Base-by-base conservation (phyloP, 2,329 filamentous ascomycete genomes). In the Colletotrichum brevisporum region DNA sequence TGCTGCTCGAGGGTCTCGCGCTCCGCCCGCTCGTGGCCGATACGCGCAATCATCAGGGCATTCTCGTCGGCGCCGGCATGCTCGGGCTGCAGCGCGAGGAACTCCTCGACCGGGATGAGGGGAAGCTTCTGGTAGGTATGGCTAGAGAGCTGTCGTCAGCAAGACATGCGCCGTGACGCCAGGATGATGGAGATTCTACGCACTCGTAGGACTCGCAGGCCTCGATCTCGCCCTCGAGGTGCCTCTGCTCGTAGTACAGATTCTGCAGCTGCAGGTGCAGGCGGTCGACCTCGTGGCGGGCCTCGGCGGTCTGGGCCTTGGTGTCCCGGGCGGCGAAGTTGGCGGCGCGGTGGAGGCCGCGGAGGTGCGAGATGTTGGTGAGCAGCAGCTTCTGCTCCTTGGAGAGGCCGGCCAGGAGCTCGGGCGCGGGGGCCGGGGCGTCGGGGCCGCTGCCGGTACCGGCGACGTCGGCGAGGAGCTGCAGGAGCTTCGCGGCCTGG, bases 221-320 rank as follows among this genome's bases (percentile, higher is more conserved):
- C 0, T 89, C 85, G 70, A 99, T 98, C 81, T 99, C 96, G 56
- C 93, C 93, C 72, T 93, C 90, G 63, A 99, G 83, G 80, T 98
- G 94, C 63, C 94, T 87, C 82, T 98, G 95, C 80, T 99, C 95
- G 77, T 99, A 99, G 79, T 96, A 97, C 8, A 99, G 84, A 77
- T 99, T 99, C 81, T 98, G 95, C 63, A 99, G 86, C 77, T 97
- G 93, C 45, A 99, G 86, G 78, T 98, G 95, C 70, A 99, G 85
- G 57, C 91, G 90, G 78, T 99, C 96, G 72, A 98, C 94, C 81
- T 97, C 94, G 75, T 95, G 93, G 56, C 95, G 90, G 56, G 92
- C 93, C 79, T 97, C 94, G 36, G 94, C 92, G 0, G 96, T 98
- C 74, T 90, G 85, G 61, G 92, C 86, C 79, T 98, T 98, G 15